Conservation (phyloP, 108 stramenopile genomes). For the Hondaea fermentalgiana region DNA sequence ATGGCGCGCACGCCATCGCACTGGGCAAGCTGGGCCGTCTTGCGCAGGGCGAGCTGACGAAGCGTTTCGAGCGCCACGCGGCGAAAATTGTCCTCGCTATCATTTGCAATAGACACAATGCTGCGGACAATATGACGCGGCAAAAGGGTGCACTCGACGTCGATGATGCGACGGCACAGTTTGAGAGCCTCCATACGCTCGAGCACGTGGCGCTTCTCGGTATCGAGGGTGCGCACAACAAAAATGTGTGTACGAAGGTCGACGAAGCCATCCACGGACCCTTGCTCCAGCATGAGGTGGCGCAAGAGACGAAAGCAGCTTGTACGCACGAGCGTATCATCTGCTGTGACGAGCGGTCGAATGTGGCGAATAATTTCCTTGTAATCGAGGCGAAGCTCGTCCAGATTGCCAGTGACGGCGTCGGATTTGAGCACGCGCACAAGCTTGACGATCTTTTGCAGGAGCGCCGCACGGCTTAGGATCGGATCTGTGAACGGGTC, state of each 20-base stretch:
- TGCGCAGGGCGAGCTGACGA: background rate
- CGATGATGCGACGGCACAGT: background rate
- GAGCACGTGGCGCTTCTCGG: background rate
- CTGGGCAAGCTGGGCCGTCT: background rate
- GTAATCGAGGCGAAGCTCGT: background rate
- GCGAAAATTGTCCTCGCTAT: background rate
- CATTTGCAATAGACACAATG: background rate
- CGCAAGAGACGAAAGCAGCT: background rate
- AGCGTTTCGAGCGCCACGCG: background rate
- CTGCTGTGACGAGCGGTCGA: background rate
- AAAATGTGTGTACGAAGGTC: background rate
- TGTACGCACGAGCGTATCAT: background rate
- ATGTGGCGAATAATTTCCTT: background rate
- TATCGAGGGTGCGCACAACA: background rate
- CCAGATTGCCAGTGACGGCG: background rate
- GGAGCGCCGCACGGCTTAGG: background rate
- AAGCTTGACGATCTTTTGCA: constrained; percentile 14
- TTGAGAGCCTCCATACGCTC: constrained; percentile 15
- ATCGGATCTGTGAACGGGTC: background rate
- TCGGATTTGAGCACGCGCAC: constrained; percentile 1
- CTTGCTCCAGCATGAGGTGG: background rate
- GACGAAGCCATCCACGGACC: background rate
- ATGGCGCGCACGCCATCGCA: constrained; percentile 11
- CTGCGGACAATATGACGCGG: background rate
- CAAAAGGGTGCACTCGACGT: background rate